Evolutionary conservation across 257 asterid genomes (phyloP), one percentile per base, ranked within the genome.

Genomic region (Avicennia marina): DNA sequence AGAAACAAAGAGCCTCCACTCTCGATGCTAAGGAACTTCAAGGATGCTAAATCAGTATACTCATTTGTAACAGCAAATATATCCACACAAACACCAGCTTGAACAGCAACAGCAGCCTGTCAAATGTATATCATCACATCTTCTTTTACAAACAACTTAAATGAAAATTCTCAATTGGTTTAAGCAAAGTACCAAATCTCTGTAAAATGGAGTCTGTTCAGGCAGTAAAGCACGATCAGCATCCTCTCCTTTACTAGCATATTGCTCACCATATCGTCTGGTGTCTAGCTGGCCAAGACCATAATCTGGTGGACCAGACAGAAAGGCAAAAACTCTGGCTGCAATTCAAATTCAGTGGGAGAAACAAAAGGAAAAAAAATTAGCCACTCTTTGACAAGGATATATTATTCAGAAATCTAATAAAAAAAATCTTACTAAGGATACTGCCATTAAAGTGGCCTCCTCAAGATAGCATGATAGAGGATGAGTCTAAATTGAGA

Each of bases 91-190:
- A 88, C 88, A 66, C 98, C 98, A 57, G 94, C 86, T 93, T 93
- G 97, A 78, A 89, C 97, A 77, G 98, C 95, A 42, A 86, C 90
- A 67, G 95, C 86, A 76, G 98, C 98, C 98, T 93, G 88, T 67
- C 65, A 72, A 67, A 74, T 55, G 69, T 42, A 74, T 19, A 65
- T 73, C 56, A 74, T 63, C 62, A 70, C 52, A 60, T 45, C 62
- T 53, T 60, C 61, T 69, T 66, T 66, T 51, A 40, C 45, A 66
- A 42, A 48, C 36, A 16, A 21, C 66, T 61, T 16, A 20, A 58
- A 65, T 22, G 60, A 61, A 72, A 55, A 32, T 21, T 56, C 21
- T 56, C 39, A 20, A 25, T n/a, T 47, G 62, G 59, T 42, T 43
- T 21, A 53, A 62, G 67, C 44, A 44, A 59, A 59, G 49, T 88